These are phyloP conservation scores for Eragrostis curvula DNA, from an alignment of 176 grass and related monocot species.

Conservation along the genomic window DNA sequence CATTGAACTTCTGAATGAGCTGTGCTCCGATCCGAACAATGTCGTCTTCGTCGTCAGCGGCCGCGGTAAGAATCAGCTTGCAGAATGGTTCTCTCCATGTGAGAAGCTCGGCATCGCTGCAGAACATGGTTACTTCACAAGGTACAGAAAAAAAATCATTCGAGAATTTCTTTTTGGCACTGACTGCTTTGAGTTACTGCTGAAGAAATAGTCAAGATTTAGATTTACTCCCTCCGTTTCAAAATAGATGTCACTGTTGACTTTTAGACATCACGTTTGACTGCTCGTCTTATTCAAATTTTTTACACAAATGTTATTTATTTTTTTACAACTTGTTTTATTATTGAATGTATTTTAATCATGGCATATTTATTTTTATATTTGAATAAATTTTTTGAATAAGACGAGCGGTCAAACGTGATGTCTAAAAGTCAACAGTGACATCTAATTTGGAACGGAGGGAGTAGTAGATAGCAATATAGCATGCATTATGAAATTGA, in stretches of 20 bases:
- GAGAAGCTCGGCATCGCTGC: conserved; percentile 48
- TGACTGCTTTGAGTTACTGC: background rate
- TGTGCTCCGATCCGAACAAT: conserved; percentile 46
- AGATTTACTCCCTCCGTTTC: too few relatives aligned
- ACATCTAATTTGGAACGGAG: too few relatives aligned
- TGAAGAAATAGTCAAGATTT: background rate
- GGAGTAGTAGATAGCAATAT: background rate
- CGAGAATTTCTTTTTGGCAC: background rate
- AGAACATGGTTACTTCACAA: conserved; percentile 58
- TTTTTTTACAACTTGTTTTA: too few relatives aligned
- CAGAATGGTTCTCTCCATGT: conserved; percentile 42
- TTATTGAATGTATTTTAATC: too few relatives aligned
- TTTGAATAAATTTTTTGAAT: too few relatives aligned
- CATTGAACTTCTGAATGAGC: background rate
- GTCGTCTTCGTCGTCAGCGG: conserved; percentile 55
- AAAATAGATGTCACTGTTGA: too few relatives aligned
- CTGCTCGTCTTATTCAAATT: too few relatives aligned
- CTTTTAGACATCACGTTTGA: too few relatives aligned
- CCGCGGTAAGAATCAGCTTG: conserved; percentile 44
- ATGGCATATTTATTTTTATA: too few relatives aligned
- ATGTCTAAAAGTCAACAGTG: too few relatives aligned
- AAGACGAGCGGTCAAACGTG: too few relatives aligned
- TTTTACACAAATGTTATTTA: too few relatives aligned
- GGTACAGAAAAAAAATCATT: background rate
- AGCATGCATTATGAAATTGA: background rate